Evolutionary conservation across 192 early-diverging fungal genomes (phyloP).

Genomic region (Gigaspora rosea): DNA sequence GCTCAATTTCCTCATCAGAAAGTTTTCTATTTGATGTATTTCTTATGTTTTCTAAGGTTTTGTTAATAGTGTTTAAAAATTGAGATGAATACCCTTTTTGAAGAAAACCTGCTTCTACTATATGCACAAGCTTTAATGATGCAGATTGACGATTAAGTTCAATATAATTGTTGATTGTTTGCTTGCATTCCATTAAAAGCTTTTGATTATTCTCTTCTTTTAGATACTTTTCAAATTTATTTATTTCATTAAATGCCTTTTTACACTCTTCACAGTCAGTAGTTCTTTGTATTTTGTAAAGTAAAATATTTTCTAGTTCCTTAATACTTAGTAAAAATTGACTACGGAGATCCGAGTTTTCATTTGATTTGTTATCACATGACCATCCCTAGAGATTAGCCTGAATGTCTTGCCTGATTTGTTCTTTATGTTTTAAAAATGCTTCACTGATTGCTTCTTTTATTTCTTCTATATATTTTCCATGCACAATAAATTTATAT

Average conservation of each 20-base stretch:
- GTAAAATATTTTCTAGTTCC: not conserved
- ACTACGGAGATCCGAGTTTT: not conserved
- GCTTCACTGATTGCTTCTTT: constrained; percentile 25
- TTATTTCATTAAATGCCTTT: not conserved
- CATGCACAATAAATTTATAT: constrained; percentile 30
- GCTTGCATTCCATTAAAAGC: not conserved
- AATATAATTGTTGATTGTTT: constrained; percentile 24
- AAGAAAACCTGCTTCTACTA: not conserved
- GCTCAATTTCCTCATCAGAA: not conserved
- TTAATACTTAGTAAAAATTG: not conserved
- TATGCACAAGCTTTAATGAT: constrained; percentile 16
- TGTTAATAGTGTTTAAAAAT: constrained; percentile 12
- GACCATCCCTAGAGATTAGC: not conserved
- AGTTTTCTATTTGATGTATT: not conserved
- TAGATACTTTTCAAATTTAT: not conserved
- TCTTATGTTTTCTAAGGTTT: not conserved
- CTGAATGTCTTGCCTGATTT: not conserved
- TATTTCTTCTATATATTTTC: constrained; percentile 21
- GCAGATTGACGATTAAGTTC: not conserved
- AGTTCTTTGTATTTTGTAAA: not conserved
- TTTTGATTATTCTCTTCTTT: not conserved
- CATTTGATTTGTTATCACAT: not conserved
- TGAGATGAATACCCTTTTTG: constrained; percentile 13
- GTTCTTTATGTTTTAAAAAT: constrained; percentile 13
- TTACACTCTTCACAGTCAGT: not conserved